Conservation (phyloP, 306 rosid genomes). For the Vachellia pachyceras region DNA sequence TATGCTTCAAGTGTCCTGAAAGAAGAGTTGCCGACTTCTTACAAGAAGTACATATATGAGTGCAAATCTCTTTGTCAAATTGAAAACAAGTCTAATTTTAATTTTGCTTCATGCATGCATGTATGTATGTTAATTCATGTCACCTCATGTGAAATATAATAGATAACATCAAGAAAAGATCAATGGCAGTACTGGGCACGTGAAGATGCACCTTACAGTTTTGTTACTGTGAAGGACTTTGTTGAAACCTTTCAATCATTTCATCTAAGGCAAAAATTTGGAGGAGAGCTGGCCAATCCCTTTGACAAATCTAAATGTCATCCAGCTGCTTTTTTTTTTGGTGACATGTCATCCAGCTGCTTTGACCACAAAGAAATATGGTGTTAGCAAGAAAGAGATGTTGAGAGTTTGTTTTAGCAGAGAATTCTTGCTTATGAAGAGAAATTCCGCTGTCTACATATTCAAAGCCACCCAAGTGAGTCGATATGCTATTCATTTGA, state of each 20-base stretch:
- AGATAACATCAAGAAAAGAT: conserved; percentile 64
- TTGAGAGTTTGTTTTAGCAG: conserved; percentile 74
- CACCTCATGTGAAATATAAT: background rate
- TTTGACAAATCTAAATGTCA: conserved; percentile 66
- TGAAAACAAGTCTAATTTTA: background rate
- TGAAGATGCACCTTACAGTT: conserved; percentile 68
- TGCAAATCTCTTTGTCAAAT: conserved; percentile 19
- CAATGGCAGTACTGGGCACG: conserved; percentile 85
- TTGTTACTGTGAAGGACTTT: conserved; percentile 69
- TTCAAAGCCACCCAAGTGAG: conserved; percentile 78
- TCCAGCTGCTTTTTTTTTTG: too few species aligned
- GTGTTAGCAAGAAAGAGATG: conserved; percentile 67
- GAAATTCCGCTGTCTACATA: conserved; percentile 79
- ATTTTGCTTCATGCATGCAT: background rate
- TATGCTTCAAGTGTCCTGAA: conserved; percentile 84
- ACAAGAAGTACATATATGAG: conserved; percentile 45
- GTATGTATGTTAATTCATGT: background rate
- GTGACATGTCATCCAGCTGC: conserved; percentile 73
- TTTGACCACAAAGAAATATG: conserved; percentile 68
- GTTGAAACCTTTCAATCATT: conserved; percentile 69
- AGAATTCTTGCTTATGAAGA: conserved; percentile 86
- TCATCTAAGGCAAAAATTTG: conserved; percentile 63
- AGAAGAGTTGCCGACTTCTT: conserved; percentile 60
- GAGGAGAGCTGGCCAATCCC: conserved; percentile 75
- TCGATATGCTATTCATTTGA: background rate